A percentile compares a stretch with the other conserved stretches of the same genome.
Conservation (phyloP, 345 rosid species). For the Bruguiera gymnorhiza region DNA sequence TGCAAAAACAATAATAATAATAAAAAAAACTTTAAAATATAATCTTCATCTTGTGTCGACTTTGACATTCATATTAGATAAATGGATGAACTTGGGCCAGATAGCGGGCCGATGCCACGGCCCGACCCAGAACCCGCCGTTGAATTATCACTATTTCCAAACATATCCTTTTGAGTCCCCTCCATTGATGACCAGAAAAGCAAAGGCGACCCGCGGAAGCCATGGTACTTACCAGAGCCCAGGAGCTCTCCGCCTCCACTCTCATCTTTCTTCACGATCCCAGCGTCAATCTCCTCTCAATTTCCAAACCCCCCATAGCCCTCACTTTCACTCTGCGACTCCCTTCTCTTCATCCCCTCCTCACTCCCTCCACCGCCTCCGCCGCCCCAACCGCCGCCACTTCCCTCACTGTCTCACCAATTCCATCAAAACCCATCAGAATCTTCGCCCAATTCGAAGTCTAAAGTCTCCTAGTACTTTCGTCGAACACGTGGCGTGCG, state of each 20-base stretch:
- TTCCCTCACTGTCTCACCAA: conserved; percentile 2
- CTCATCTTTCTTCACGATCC: conserved; percentile 12
- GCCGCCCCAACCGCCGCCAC: conserved; percentile 7
- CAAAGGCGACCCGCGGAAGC: background rate
- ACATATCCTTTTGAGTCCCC: background rate
- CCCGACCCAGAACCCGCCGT: background rate
- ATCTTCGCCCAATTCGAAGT: conserved; percentile 9
- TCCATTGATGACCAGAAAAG: background rate
- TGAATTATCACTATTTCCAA: background rate
- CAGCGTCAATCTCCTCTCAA: conserved; percentile 10
- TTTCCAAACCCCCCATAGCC: conserved; percentile 16
- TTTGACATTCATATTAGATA: too few species aligned
- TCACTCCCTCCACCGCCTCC: conserved; percentile 19
- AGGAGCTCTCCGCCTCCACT: conserved; percentile 17
- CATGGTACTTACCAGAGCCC: conserved; percentile 26
- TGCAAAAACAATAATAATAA: too few species aligned
- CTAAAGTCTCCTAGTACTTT: conserved; percentile 31
- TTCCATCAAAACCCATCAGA: background rate
- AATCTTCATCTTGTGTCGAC: too few species aligned
- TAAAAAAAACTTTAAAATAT: too few species aligned
- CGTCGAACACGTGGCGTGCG: conserved; percentile 43
- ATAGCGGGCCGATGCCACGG: background rate
- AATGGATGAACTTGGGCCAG: too few species aligned
- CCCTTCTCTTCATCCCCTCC: conserved; percentile 22
- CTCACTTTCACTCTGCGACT: conserved; percentile 23